Base-by-base conservation (phyloP, 805 yeast genomes). In the Nakazawaea siamensis region DNA sequence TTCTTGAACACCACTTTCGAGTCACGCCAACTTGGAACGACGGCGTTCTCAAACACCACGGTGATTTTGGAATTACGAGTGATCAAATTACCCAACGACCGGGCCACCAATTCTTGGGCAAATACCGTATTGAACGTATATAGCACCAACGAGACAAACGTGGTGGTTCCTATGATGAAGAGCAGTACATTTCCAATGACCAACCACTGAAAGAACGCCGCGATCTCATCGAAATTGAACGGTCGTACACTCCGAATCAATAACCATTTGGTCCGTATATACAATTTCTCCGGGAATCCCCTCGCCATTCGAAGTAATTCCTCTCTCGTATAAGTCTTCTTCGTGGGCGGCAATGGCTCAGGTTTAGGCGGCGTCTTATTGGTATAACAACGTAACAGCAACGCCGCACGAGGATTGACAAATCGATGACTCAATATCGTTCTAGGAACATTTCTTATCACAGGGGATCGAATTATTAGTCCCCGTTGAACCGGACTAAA, bases 21-120 rank as follows among this genome's bases (percentile, higher is more conserved):
- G 43, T 81, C 85, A 27, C 78, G 68, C 96, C 96, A 88, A 37
- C 84, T 86, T 0, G 97, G 97, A 5, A 87, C 94, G 38, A 90
- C 83, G 1, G 97, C 98, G 52, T 76, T 80, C 52, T 90, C 97
- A 50, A 92, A 92, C 0, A 84, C 77, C 7, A 92, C 95, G 0
- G 80, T 74, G 42, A 88, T 58, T 8, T 85, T 82, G 2, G 94
- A 76, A 50, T 87, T 92, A 41, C 72, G 72, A 5, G 97, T 88
- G 37, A 92, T 71, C 39, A 83, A 59, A 48, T 83, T 83, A 8
- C 97, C 97, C 20, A 88, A 64, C 45, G 71, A 67, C 31, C 79
- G 65, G 1, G 97, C 97, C 19, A 90, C 79, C 35, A 77, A 71
- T 49, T 90, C 96, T 52, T 90, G 90, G 11, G 95, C 94, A 49